These are phyloP conservation scores for Cynara cardunculus DNA, from an alignment of 129 eudicot species.

Conservation along the genomic window DNA sequence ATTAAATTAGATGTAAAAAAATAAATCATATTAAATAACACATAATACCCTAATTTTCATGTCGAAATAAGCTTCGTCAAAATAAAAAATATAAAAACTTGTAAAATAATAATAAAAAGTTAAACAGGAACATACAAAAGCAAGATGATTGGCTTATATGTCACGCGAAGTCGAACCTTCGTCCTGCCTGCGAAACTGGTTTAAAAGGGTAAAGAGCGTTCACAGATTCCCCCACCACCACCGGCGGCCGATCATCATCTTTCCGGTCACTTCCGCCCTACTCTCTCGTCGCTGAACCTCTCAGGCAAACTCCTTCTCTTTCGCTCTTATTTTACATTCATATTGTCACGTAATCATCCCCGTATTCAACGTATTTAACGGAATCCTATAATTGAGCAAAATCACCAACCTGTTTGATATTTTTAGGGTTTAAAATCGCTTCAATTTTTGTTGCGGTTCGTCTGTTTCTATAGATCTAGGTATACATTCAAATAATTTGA, in stretches of 20 bases:
- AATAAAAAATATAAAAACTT: no score
- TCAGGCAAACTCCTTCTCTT: slow-evolving; percentile 15
- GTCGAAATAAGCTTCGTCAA: no score
- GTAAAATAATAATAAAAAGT: no score
- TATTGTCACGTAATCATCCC: neutral
- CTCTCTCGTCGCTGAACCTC: neutral
- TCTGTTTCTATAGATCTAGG: slow-evolving; percentile 12
- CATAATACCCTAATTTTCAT: no score
- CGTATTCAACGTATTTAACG: neutral
- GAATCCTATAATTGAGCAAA: neutral
- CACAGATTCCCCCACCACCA: slow-evolving; percentile 5
- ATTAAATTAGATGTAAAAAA: no score
- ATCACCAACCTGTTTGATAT: neutral
- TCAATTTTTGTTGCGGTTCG: neutral
- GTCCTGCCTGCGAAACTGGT: neutral
- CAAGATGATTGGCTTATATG: slow-evolving; percentile 11
- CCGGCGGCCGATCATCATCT: neutral
- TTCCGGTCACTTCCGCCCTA: neutral
- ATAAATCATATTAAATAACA: no score
- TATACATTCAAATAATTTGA: neutral
- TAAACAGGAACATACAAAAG: neutral
- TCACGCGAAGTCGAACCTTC: slow-evolving; percentile 3
- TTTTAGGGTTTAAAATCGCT: neutral
- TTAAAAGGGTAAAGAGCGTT: neutral
- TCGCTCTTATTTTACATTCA: neutral